phyloP scores from a whole-genome alignment of 495 filamentous ascomycete genomes.

The Parmelia sp. region DNA sequence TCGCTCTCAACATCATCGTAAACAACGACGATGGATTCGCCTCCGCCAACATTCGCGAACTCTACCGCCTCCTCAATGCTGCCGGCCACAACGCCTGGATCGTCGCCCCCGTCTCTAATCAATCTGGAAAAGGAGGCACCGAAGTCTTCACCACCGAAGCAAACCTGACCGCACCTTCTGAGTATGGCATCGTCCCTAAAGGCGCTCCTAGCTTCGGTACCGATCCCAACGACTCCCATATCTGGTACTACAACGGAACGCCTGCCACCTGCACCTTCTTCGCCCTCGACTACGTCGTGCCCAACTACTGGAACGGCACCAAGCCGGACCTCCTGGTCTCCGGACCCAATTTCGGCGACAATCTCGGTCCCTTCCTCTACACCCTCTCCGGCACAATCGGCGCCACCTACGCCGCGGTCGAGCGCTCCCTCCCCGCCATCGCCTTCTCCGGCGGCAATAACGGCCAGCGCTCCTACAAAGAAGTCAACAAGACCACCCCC shows the following conservation, averaged over 20 bases:
- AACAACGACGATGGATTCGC: conserved; percentile 46
- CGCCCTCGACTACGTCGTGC: conserved; percentile 47
- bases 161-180: conserved; percentile 28
- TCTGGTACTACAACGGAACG: conserved; percentile 46
- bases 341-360: conserved; percentile 39
- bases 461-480: conserved; percentile 13
- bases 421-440: conserved; percentile 37
- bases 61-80: conserved; percentile 34
- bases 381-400: conserved; percentile 36
- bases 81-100: conserved; percentile 37
- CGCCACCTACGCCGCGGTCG: conserved; percentile 35
- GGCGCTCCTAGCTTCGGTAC: conserved; percentile 30
- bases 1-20: conserved; percentile 39
- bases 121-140: conserved; percentile 28
- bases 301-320: conserved; percentile 35
- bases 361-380: conserved; percentile 36
- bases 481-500: conserved; percentile 22
- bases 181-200: conserved; percentile 28
- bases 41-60: conserved; percentile 37
- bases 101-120: conserved; percentile 30
- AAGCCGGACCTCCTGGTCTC: conserved; percentile 36
- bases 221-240: conserved; percentile 37
- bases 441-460: conserved; percentile 32
- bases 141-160: conserved; percentile 28
- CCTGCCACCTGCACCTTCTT: conserved; percentile 35